Evolutionary conservation across 768 basidiomycete genomes (phyloP).

Genomic region (Leccinum variicolor): DNA sequence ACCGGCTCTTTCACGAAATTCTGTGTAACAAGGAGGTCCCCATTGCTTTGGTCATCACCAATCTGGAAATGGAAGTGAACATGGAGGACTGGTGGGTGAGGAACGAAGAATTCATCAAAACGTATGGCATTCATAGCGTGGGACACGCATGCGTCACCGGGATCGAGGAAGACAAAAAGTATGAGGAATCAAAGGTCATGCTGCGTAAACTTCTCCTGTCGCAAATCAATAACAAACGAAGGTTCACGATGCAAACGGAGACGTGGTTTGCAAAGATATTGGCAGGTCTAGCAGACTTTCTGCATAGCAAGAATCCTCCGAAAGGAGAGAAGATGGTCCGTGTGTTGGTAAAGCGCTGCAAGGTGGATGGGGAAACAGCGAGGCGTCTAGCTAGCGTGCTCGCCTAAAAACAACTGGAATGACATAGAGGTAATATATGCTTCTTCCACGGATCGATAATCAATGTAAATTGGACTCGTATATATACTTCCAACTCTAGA

Average conservation of each 20-base stretch:
- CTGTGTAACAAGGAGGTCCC: slow-evolving; percentile 39
- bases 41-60: slow-evolving; percentile 38
- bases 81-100: slow-evolving; percentile 37
- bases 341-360: slow-evolving; percentile 25
- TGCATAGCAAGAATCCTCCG: slow-evolving; percentile 20
- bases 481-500: not conserved
- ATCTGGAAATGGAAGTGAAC: slow-evolving; percentile 34
- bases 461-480: not conserved
- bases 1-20: slow-evolving; percentile 37
- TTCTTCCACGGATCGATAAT: not conserved
- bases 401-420: not conserved
- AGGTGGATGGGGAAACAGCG: slow-evolving; percentile 27
- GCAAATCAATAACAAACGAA: slow-evolving; percentile 8
- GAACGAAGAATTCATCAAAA: slow-evolving; percentile 24
- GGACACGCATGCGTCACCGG: slow-evolving; percentile 44
- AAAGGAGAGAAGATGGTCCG: slow-evolving; percentile 25
- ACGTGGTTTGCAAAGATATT: slow-evolving; percentile 24
- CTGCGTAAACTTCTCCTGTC: slow-evolving; percentile 20
- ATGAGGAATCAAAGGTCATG: slow-evolving; percentile 29
- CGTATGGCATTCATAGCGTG: slow-evolving; percentile 25
- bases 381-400: slow-evolving; percentile 17
- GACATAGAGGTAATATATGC: not conserved
- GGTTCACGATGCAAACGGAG: slow-evolving; percentile 25
- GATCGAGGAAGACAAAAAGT: slow-evolving; percentile 32
- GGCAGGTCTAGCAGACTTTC: slow-evolving; percentile 17